Base-by-base conservation (phyloP, 192 early-diverging fungal species). In the Backusella mclennaniae region DNA sequence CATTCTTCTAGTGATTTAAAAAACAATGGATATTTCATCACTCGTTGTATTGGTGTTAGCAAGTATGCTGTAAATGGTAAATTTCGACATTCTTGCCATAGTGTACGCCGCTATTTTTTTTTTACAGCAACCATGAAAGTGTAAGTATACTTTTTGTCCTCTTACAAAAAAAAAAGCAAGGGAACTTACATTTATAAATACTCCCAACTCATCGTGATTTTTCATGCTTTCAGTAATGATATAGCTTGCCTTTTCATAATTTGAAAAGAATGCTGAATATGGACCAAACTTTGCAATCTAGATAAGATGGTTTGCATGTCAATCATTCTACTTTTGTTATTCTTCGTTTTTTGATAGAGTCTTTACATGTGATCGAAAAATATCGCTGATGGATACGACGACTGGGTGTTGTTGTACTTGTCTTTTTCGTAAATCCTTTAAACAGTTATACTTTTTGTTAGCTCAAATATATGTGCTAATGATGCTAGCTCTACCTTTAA, bases 1-100 rank as follows among this genome's bases (percentile, higher is more conserved):
- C 73, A 73, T 1, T 73, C 73, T 31, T 23, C 53, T 6, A 73
- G 56, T 33, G 73, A 39, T 39, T 63, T 73, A 39, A 73, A 73
- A 21, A 73, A 73, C 0, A 73, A 35, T 21, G 73, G 73, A 5
- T 73, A 73, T 39, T 73, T 73, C 73, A 73, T 73, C 14, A 73
- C 38, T 23, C 73, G 14, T 63, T 73, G 73, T 26, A 73, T 73
- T 26, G 73, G 73, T 38, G 35, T 63, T 5, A 73, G 21, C 39
- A 73, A 29, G 31, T 63, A 73, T 17, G 73, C 31, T 63, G 49
- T 33, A 17, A 73, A 59, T 41, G 73, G 73, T 21, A 73, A 14
- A 14, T 63, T 73, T 17, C 53, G 5, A 17, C 49, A 73, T 63
- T 73, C 72, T 2, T 17, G 19, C 72, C 72, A 73, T 26, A 36